Conservation (phyloP, 306 rosid species). For the Ceratonia siliqua region DNA sequence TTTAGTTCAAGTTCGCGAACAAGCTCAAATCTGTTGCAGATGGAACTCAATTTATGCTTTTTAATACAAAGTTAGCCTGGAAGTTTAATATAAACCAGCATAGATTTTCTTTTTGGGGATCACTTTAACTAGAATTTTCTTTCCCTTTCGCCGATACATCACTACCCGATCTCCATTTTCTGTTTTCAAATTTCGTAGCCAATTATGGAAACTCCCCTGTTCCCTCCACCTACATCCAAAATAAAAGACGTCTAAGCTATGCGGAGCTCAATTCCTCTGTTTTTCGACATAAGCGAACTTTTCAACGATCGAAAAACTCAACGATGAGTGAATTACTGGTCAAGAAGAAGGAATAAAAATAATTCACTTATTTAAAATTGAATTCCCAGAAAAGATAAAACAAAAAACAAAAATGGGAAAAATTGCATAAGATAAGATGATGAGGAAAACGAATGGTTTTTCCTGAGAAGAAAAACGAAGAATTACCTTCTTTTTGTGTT, state of each 20-base stretch:
- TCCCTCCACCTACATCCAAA: background rate
- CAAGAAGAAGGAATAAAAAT: background rate
- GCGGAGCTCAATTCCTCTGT: background rate
- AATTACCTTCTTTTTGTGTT: conserved; percentile 28
- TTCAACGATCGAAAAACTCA: background rate
- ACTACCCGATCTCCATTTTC: background rate
- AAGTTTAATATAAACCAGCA: conserved; percentile 12
- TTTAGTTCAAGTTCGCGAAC: background rate
- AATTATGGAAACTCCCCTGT: conserved; percentile 26
- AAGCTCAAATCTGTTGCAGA: conserved; percentile 27
- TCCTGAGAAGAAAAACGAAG: conserved; percentile 1
- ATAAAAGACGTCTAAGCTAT: background rate
- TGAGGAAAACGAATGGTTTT: background rate
- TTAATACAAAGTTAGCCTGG: background rate
- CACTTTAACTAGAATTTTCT: background rate
- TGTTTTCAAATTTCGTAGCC: conserved; percentile 11
- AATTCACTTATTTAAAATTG: background rate
- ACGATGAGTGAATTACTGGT: background rate
- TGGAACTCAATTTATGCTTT: conserved; percentile 12
- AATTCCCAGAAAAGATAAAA: conserved; percentile 4
- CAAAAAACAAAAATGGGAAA: background rate
- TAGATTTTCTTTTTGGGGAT: background rate
- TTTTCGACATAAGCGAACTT: background rate
- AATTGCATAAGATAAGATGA: background rate
- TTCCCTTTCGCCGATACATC: conserved; percentile 7